Percentiles rank a stretch among this genome's conserved stretches.
Evolutionary conservation across 2,329 filamentous ascomycete species (phyloP).

Genomic region (Sarocladiaceae sp.): DNA sequence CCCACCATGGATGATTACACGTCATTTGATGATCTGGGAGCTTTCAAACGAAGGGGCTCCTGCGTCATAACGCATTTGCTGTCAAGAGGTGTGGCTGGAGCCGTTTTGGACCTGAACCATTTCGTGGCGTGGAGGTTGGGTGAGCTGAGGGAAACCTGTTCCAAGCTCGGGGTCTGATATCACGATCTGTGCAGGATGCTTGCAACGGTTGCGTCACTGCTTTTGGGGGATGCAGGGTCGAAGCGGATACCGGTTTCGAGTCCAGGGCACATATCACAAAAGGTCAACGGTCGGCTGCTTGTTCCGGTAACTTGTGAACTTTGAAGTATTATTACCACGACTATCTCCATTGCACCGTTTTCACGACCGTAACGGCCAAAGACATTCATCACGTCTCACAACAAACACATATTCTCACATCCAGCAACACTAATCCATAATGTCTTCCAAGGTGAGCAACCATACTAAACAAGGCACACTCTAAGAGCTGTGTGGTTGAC

Average conservation of each 20-base stretch:
- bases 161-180: conserved; percentile 1
- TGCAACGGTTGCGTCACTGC: conserved; percentile 6
- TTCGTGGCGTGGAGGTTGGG: background rate
- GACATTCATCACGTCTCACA: background rate
- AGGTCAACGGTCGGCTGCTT: background rate
- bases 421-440: background rate
- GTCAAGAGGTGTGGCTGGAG: conserved; percentile 1
- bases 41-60: background rate
- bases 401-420: background rate
- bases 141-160: background rate
- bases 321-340: background rate
- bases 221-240: background rate
- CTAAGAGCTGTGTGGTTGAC: background rate
- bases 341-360: background rate
- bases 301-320: background rate
- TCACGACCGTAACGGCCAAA: background rate
- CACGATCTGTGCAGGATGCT: background rate
- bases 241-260: conserved; percentile 4
- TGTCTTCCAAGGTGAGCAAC: conserved; percentile 9
- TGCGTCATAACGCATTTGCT: background rate
- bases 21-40: background rate
- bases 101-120: background rate
- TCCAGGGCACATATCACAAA: conserved; percentile 6
- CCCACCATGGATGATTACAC: background rate
- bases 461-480: background rate